phyloP scores from a whole-genome alignment of 768 basidiomycete species.

The Leccinum sublutescens region DNA sequence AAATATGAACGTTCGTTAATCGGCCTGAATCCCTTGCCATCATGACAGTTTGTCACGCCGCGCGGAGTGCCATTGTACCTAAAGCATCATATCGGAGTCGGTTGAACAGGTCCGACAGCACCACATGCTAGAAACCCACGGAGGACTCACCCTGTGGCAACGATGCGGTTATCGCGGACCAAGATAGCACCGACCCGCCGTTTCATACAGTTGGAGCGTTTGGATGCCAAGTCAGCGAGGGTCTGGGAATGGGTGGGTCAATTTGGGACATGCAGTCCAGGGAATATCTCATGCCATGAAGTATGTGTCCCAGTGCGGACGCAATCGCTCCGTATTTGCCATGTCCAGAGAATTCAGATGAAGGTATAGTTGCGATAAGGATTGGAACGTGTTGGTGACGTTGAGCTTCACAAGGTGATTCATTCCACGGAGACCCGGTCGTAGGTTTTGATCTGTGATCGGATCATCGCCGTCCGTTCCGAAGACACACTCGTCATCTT shows the following conservation, averaged over 20 bases:
- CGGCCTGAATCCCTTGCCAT: constrained; percentile 15
- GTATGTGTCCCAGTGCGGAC: constrained; percentile 94
- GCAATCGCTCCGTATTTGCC: constrained; percentile 66
- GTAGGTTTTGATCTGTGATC: constrained; percentile 17
- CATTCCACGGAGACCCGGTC: constrained; percentile 20
- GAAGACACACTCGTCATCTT: constrained; percentile 69
- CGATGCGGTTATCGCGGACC: constrained; percentile 77
- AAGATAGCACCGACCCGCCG: constrained; percentile 92
- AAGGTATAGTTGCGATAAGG: constrained; percentile 49
- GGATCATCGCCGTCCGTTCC: constrained; percentile 35
- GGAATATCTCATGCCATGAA: constrained; percentile 72
- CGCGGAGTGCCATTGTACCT: constrained; percentile 97
- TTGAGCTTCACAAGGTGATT: constrained; percentile 56
- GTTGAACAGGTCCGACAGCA: constrained; percentile 6
- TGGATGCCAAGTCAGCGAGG: constrained; percentile 85
- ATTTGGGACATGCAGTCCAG: neutral
- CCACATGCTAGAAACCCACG: neutral
- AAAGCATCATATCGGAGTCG: neutral
- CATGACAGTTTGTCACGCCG: constrained; percentile 82
- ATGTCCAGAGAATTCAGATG: constrained; percentile 72
- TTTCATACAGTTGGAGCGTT: constrained; percentile 95
- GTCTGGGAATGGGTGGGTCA: constrained; percentile 48
- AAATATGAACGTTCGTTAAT: constrained; percentile 26
- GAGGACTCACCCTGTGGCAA: constrained; percentile 67
- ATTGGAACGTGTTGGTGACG: constrained; percentile 62